Evolutionary conservation across 2,329 filamentous ascomycete species (phyloP).

Genomic region (Nigrospora osmanthi): DNA sequence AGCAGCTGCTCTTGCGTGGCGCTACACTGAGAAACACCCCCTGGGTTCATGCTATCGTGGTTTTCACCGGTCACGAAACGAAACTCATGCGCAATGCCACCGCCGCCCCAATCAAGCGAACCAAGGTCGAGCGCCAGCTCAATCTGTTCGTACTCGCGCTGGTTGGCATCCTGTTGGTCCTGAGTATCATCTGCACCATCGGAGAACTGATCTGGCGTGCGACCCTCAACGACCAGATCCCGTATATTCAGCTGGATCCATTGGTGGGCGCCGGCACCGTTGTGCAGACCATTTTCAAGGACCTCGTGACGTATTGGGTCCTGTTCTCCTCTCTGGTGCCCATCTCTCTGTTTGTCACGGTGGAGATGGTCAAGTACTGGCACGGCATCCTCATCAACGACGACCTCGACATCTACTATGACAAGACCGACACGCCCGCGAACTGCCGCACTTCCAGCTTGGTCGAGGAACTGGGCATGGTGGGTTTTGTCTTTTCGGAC

Average conservation of each 20-base stretch:
- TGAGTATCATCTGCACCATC: slow-evolving; percentile 85
- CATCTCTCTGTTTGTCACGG: slow-evolving; percentile 94
- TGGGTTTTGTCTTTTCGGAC: slow-evolving; percentile 97
- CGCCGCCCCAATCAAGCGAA: slow-evolving; percentile 93
- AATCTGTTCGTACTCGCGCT: slow-evolving; percentile 91
- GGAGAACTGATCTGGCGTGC: slow-evolving; percentile 79
- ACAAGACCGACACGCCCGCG: slow-evolving; percentile 88
- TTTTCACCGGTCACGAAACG: slow-evolving; percentile 96
- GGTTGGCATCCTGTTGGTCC: slow-evolving; percentile 70
- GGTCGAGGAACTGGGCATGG: slow-evolving; percentile 95
- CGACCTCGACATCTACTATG: slow-evolving; percentile 96
- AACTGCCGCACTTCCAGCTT: slow-evolving; percentile 94
- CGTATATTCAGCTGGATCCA: slow-evolving; percentile 62
- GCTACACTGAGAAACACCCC: slow-evolving; percentile 93
- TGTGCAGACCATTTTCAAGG: slow-evolving; percentile 79
- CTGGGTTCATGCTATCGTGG: slow-evolving; percentile 93
- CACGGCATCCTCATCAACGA: slow-evolving; percentile 97
- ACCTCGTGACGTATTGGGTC: slow-evolving; percentile 98
- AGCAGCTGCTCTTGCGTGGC: slow-evolving; percentile 87
- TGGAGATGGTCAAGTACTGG: slow-evolving; percentile 97
- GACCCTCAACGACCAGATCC: slow-evolving; percentile 52
- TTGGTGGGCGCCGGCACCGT: slow-evolving; percentile 46
- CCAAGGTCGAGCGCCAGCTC: slow-evolving; percentile 87
- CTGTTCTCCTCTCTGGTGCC: slow-evolving; percentile 93
- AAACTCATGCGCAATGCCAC: slow-evolving; percentile 99